A percentile compares a stretch with the other conserved stretches of the same genome.
These are phyloP conservation scores for Helicocarpus griseus DNA, from an alignment of 2,329 filamentous ascomycete species.

Conservation along the genomic window DNA sequence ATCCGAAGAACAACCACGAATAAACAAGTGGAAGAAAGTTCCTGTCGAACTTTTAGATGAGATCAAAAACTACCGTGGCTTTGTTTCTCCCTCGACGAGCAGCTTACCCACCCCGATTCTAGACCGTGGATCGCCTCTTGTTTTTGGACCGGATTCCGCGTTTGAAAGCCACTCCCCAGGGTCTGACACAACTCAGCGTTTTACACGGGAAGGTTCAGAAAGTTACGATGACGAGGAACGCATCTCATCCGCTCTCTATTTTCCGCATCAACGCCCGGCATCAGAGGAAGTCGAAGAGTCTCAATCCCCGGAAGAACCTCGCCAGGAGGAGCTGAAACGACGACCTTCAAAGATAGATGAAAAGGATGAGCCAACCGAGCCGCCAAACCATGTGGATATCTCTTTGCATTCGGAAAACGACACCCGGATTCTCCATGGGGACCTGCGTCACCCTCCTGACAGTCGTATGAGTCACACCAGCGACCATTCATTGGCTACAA, in stretches of 20 bases:
- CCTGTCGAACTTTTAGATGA: conserved; percentile 46
- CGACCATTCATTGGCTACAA: conserved; percentile 26
- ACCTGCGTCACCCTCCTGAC: conserved; percentile 37
- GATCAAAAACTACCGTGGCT: conserved; percentile 44
- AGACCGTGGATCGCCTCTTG: conserved; percentile 16
- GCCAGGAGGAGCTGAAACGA: background rate
- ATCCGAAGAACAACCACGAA: background rate
- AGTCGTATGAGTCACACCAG: conserved; percentile 22
- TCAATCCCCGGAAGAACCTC: background rate
- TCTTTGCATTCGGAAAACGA: conserved; percentile 52
- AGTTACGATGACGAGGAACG: conserved; percentile 50
- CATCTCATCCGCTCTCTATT: conserved; percentile 56
- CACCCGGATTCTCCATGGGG: conserved; percentile 52
- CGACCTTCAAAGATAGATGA: background rate
- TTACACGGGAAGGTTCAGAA: conserved; percentile 7
- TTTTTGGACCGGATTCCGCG: background rate
- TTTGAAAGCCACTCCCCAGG: conserved; percentile 5
- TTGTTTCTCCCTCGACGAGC: conserved; percentile 31
- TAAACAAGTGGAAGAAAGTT: conserved; percentile 18
- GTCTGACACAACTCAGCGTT: conserved; percentile 1
- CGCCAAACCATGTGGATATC: conserved; percentile 49
- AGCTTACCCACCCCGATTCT: conserved; percentile 30
- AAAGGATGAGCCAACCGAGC: background rate
- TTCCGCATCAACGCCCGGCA: conserved; percentile 48
- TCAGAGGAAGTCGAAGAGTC: conserved; percentile 25